A percentile compares a stretch with the other conserved stretches of the same genome.
Conservation (phyloP, 768 basidiomycete genomes). For the Boletales sp. region DNA sequence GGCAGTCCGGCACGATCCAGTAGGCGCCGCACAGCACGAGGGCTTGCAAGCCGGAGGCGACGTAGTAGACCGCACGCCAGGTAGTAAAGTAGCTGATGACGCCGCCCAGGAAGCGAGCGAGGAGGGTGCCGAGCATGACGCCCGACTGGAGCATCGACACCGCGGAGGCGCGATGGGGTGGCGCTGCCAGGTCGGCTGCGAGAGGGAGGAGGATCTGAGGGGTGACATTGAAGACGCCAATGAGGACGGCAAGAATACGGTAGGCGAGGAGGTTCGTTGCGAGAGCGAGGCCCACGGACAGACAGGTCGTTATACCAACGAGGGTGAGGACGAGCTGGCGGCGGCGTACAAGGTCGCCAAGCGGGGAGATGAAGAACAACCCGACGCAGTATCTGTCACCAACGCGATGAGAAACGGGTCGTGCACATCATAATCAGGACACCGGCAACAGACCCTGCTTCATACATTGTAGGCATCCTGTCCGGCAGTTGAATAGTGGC, state of each 20-base stretch:
- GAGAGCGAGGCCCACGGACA: constrained; percentile 41
- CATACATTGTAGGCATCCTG: constrained; percentile 63
- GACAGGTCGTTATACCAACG: constrained; percentile 27
- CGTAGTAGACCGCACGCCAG: constrained; percentile 42
- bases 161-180: constrained; percentile 16
- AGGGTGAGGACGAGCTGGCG: constrained; percentile 39
- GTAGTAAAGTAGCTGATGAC: constrained; percentile 39
- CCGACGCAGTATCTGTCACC: constrained; percentile 23
- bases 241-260: constrained; percentile 33
- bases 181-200: constrained; percentile 42
- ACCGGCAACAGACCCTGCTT: constrained; percentile 50
- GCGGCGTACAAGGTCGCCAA: constrained; percentile 45
- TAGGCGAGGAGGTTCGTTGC: constrained; percentile 31
- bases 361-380: constrained; percentile 42
- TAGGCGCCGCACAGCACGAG: constrained; percentile 30
- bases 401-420: neutral
- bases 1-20: constrained; percentile 38
- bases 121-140: constrained; percentile 26
- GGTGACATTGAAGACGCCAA: constrained; percentile 39
- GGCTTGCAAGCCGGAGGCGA: constrained; percentile 36
- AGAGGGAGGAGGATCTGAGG: constrained; percentile 41
- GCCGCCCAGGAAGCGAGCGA: constrained; percentile 33
- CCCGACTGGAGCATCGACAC: constrained; percentile 34
- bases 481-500: constrained; percentile 1
- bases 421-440: neutral